phyloP scores from a whole-genome alignment of 306 rosid genomes.

The Prunus padus region DNA sequence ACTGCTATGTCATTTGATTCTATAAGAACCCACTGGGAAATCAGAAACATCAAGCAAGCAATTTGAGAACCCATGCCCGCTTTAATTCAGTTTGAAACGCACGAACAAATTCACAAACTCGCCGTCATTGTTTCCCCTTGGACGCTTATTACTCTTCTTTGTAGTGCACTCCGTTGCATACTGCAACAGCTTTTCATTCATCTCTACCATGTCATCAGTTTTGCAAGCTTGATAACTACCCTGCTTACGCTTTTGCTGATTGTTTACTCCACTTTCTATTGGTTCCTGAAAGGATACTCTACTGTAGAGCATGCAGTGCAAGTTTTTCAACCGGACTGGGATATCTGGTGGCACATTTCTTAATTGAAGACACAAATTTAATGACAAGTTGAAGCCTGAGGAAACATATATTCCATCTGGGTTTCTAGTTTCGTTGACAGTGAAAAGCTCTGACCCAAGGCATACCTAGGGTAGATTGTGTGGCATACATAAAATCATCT shows the following conservation, averaged over 20 bases:
- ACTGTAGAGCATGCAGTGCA: slow-evolving; percentile 55
- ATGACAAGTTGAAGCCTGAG: slow-evolving; percentile 45
- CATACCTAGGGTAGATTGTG: slow-evolving; percentile 23
- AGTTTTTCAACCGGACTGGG: slow-evolving; percentile 23
- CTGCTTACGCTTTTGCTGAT: slow-evolving; percentile 1
- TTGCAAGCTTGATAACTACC: slow-evolving; percentile 44
- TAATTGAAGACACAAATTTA: slow-evolving; percentile 58
- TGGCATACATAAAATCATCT: slow-evolving; percentile 37
- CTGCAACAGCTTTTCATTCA: slow-evolving; percentile 36
- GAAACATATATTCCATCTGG: slow-evolving; percentile 29
- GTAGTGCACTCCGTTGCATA: slow-evolving; percentile 30
- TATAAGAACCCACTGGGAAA: slow-evolving; percentile 54
- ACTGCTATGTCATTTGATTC: slow-evolving; percentile 62
- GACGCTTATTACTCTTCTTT: slow-evolving; percentile 5
- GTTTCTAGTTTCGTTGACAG: slow-evolving; percentile 26
- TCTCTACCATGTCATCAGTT: slow-evolving; percentile 36
- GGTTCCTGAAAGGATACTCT: slow-evolving; percentile 28
- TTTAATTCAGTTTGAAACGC: slow-evolving; percentile 42
- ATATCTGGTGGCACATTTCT: slow-evolving; percentile 36
- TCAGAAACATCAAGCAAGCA: slow-evolving; percentile 64
- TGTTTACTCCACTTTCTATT: slow-evolving; percentile 5
- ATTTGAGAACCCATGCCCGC: slow-evolving; percentile 64
- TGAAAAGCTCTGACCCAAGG: slow-evolving; percentile 50
- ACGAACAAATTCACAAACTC: slow-evolving; percentile 31
- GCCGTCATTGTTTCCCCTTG: slow-evolving; percentile 3